Base-by-base conservation (phyloP, 139 green algal species). In the Micractinium conductrix region DNA sequence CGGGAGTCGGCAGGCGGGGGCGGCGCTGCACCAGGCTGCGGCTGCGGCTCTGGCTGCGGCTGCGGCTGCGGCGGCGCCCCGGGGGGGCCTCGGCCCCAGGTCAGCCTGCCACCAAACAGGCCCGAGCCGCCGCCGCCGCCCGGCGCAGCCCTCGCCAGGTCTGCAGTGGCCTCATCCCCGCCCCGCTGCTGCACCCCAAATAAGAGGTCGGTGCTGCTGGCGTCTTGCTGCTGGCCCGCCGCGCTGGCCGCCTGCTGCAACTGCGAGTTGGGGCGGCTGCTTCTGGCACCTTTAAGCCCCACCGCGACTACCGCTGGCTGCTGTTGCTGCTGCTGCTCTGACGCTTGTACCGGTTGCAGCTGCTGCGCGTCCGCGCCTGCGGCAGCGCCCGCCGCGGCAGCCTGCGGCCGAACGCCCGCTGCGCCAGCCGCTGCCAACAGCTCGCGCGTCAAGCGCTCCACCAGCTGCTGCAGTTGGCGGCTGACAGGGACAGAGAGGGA, bases 401-500 rank as follows among this genome's bases (percentile, higher is more conserved):
- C 71, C 28, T n/a, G n/a, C n/a, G n/a, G n/a, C n/a, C n/a, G n/a
- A n/a, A n/a, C n/a, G n/a, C 24, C 42, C 40, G 74, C 74, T 81
- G 33, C 33, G n/a, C n/a, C 65, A 62, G 24, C 42, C 3, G 8
- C 19, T 62, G 73, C 16, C 74, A 48, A 30, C 62, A 83, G 42
- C 40, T 74, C 30, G 0, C n/a, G 55, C 0, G n/a, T 74, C 30
- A 75, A n/a, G 60, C 30, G 65, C 8, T 74, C 62, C 9, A 74
- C 78, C 17, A 83, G 78, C 62, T 30, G 21, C 78, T 83, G 62
- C 62, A 83, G 62, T 19, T 72, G 76, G 0, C 42, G 55, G 76
- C 76, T 82, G 58, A 24, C 28, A 4, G 55, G 35, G 0, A 40
- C 58, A 17, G 76, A 30, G 19, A 38, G 38, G 12, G 35, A 17